Evolutionary conservation across 495 filamentous ascomycete genomes (phyloP), one percentile per base, ranked within the genome.

Genomic region (Copromyces sp.): DNA sequence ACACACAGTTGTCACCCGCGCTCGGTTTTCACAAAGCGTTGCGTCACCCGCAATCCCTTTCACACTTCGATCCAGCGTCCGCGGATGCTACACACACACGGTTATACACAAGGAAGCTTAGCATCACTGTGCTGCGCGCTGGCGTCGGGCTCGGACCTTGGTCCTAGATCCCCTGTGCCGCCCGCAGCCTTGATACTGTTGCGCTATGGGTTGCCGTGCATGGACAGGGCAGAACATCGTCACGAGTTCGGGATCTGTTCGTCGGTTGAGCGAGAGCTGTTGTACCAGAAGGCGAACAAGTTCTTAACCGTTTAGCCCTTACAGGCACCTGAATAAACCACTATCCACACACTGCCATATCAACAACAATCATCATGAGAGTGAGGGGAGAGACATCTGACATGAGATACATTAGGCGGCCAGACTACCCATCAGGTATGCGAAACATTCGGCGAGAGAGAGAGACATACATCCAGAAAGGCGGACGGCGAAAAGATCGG

Each of bases 401-500:
- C 79, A 79, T 79, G 75, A 80, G 75, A 80, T 76, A 76, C 78
- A 78, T 69, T 81, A 86, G 84, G 84, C 81, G 84, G 84, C 77
- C 81, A 84, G 75, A 79, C 82, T 24, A 83, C 79, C 73, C 84
- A 86, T 74, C 83, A 86, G 84, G 84, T 86, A 85, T 82, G 84
- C 77, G 74, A 73, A 65, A 65, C 68, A 42, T 71, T 72, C 72
- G 77, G 76, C 78, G 76, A 72, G 74, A 74, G 72, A 40, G 59
- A 69, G 72, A 74, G 71, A 72, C 17, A 71, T 39, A 45, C 32
- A 73, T 39, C 29, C n/a, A 41, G 16, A 70, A 65, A n/a, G 16
- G 53, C 39, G 37, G 70, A n/a, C 29, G 32, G 42, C 39, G 29
- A 65, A 35, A 37, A 73, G 61, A 71, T 39, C 11, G 69, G 74